Conservation (phyloP, 1,139 yeast species). For the Saccharomycopsis hybrid region DNA sequence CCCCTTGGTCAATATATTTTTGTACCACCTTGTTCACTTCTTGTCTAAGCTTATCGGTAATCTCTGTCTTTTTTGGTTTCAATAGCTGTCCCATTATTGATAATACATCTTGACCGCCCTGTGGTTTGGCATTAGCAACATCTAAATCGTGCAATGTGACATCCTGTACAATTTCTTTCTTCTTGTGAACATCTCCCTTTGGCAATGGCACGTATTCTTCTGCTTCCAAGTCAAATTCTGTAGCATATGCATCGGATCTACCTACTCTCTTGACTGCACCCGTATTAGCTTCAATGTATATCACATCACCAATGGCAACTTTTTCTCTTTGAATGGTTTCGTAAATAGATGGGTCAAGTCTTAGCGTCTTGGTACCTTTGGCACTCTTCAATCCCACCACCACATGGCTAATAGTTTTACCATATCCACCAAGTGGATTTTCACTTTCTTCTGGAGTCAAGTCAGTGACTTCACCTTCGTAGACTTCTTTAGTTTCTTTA, state of each 20-base stretch:
- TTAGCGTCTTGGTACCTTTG: constrained; percentile 87
- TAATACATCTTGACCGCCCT: constrained; percentile 97
- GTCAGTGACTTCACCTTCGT: constrained; percentile 97
- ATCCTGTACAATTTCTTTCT: constrained; percentile 96
- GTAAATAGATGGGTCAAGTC: constrained; percentile 92
- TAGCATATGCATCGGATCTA: constrained; percentile 95
- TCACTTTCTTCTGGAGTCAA: constrained; percentile 96
- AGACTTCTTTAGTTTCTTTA: constrained; percentile 95
- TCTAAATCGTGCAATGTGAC: constrained; percentile 94
- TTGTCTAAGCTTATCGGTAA: constrained; percentile 86
- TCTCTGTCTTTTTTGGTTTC: constrained; percentile 97
- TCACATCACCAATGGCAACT: constrained; percentile 92
- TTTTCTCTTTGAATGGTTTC: constrained; percentile 95
- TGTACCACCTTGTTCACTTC: constrained; percentile 96
- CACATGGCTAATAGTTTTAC: constrained; percentile 92
- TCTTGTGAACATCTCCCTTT: constrained; percentile 97
- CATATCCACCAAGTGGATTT: constrained; percentile 95
- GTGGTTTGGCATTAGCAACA: constrained; percentile 94
- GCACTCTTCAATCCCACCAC: constrained; percentile 92
- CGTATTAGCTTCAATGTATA: constrained; percentile 93
- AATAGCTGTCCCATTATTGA: constrained; percentile 98
- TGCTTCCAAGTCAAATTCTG: constrained; percentile 96
- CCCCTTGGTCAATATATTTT: constrained; percentile 94
- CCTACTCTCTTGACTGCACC: constrained; percentile 98
- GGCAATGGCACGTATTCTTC: constrained; percentile 98